Conservation (phyloP, 805 yeast species). For the Candida pseudoglaebosa region DNA sequence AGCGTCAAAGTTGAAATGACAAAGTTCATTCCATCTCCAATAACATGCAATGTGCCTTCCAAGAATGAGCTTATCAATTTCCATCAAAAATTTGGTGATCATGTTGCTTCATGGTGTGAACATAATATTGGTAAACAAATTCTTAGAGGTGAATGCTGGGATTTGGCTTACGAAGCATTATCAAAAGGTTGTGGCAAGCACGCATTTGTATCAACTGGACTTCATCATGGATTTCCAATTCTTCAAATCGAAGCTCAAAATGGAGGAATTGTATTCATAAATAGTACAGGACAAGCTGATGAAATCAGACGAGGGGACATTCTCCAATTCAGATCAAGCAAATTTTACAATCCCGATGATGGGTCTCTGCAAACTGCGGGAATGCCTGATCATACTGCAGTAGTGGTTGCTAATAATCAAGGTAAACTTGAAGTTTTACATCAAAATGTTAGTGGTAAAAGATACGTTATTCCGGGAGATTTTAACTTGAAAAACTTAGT, state of each 20-base stretch:
- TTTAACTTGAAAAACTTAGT: slow-evolving; percentile 32
- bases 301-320: slow-evolving; percentile 53
- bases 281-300: slow-evolving; percentile 26
- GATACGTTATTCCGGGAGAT: slow-evolving; percentile 37
- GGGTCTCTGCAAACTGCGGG: slow-evolving; percentile 41
- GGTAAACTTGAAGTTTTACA: slow-evolving; percentile 38
- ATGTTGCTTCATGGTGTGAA: slow-evolving; percentile 54
- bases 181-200: slow-evolving; percentile 53
- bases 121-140: slow-evolving; percentile 43
- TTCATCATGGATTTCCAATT: slow-evolving; percentile 45
- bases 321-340: slow-evolving; percentile 43
- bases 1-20: slow-evolving; percentile 25
- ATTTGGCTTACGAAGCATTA: slow-evolving; percentile 52
- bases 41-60: slow-evolving; percentile 22
- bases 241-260: slow-evolving; percentile 22
- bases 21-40: slow-evolving; percentile 43
- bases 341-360: slow-evolving; percentile 31
- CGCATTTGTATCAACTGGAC: slow-evolving; percentile 49
- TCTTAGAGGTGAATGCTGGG: slow-evolving; percentile 62
- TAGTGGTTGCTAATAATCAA: slow-evolving; percentile 27
- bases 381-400: slow-evolving; percentile 50
- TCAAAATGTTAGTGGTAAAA: slow-evolving; percentile 46
- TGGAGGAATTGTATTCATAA: slow-evolving; percentile 13
- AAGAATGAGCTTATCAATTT: slow-evolving; percentile 29
- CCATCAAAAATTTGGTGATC: slow-evolving; percentile 43